Base-by-base conservation (phyloP, 2,329 filamentous ascomycete genomes). In the Colletotrichum noveboracense region DNA sequence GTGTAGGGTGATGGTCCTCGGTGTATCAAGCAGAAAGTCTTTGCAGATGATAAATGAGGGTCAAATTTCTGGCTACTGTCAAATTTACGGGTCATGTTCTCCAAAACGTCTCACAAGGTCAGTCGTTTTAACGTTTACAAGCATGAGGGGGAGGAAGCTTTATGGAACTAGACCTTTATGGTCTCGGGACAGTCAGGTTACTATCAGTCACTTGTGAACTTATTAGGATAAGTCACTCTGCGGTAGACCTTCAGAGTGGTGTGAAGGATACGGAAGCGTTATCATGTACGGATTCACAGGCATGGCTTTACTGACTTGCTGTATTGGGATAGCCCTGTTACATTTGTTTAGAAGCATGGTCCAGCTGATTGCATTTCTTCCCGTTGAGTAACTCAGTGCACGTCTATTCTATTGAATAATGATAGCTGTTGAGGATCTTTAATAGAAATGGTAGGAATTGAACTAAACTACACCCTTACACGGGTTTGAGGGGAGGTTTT, bases 1-100 rank as follows among this genome's bases (percentile, higher is more conserved):
- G 36, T 38, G 32, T 34, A 34, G 32, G 14, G 13, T 34, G 32
- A 34, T 34, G 32, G 32, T 34, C 32, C 32, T 14, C 3, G 2
- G 32, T 38, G 7, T 38, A 38, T 2, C 14, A 38, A 38, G 34
- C 14, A 38, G 14, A 38, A 38, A 16, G 34, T 7, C 4, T 43
- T 43, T 43, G 18, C 38, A 43, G 18, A 0, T 43, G 3, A 2
- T 2, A 43, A 43, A 18, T n/a, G 8, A 38, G 4, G 16, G 7
- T 5, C 2, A 9, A 1, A 0, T 18, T 9, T 38, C 2, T 9
- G 16, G 7, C 8, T 18, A 18, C 16, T 5, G 1, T 9, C 3
- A n/a, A n/a, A 43, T 12, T 0, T 4, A n/a, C 7, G 12, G 38
- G 18, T 43, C 9, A 48, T 48, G 9, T n/a, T 48, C 3, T 48